phyloP scores from a whole-genome alignment of 495 filamentous ascomycete genomes.

The Xylaria palmicola region DNA sequence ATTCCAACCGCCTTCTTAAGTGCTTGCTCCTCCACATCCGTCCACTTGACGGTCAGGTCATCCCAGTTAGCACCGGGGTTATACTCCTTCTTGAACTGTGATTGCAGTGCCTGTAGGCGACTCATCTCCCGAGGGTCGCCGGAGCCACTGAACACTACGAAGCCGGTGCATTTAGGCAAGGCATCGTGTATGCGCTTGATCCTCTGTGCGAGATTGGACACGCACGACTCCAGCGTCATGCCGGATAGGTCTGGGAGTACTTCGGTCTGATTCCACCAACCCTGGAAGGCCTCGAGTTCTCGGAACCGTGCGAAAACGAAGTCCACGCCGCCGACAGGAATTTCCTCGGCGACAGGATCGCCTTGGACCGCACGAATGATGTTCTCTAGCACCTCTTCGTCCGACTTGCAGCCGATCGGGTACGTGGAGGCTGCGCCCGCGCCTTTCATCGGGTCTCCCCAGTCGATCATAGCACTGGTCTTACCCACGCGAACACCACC shows the following conservation, averaged over 20 bases:
- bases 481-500: constrained; percentile 54
- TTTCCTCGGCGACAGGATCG: constrained; percentile 58
- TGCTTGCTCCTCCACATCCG: constrained; percentile 79
- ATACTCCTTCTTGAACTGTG: constrained; percentile 73
- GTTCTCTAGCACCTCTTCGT: constrained; percentile 71
- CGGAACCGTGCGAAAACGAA: constrained; percentile 88
- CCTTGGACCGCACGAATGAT: constrained; percentile 68
- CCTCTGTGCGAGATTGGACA: constrained; percentile 46
- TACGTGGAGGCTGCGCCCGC: constrained; percentile 69
- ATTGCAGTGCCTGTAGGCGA: constrained; percentile 70
- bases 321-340: constrained; percentile 72
- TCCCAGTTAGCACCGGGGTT: constrained; percentile 78
- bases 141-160: constrained; percentile 85
- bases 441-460: constrained; percentile 75
- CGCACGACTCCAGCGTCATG: constrained; percentile 51
- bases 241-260: constrained; percentile 29
- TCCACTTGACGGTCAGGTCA: constrained; percentile 84
- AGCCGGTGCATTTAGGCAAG: constrained; percentile 78
- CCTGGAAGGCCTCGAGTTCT: constrained; percentile 75
- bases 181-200: constrained; percentile 70
- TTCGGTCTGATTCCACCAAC: constrained; percentile 72
- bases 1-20: constrained; percentile 65
- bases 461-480: constrained; percentile 82
- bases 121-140: constrained; percentile 81
- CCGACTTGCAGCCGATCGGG: constrained; percentile 69